Percentiles rank a stretch among this genome's conserved stretches.
phyloP scores from a whole-genome alignment of 2,329 filamentous ascomycete genomes.

The Pseudopyricularia cyperi region DNA sequence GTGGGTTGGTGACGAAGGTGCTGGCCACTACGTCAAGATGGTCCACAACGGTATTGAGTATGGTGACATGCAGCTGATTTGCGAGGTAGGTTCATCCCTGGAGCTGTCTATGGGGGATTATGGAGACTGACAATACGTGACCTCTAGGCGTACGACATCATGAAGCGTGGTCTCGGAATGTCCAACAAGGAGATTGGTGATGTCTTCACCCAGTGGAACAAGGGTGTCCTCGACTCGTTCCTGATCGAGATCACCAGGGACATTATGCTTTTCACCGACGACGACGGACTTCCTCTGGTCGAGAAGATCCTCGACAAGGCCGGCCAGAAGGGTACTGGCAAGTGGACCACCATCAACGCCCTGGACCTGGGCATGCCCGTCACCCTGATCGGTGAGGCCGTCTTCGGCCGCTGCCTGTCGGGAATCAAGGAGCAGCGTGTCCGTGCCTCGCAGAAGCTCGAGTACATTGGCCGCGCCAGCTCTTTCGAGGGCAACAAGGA shows the following conservation, averaged over 20 bases:
- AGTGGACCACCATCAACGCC: constrained; percentile 99
- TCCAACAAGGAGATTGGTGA: constrained; percentile 91
- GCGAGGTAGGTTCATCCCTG: constrained; percentile 56
- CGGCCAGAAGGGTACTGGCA: constrained; percentile 98
- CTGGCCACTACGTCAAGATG: constrained; percentile 99
- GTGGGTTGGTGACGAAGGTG: constrained; percentile 99
- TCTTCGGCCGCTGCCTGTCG: constrained; percentile 88
- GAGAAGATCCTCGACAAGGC: constrained; percentile 99
- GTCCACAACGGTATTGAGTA: constrained; percentile 99
- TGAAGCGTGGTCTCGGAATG: constrained; percentile 94
- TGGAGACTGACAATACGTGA: constrained; percentile 1
- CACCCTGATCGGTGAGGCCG: constrained; percentile 92
- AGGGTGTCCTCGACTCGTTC: constrained; percentile 96
- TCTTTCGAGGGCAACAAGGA: constrained; percentile 83
- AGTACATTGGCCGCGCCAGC: constrained; percentile 58
- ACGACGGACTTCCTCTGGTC: constrained; percentile 77
- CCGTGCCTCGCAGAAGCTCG: constrained; percentile 66
- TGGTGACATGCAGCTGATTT: constrained; percentile 99
- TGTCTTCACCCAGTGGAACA: constrained; percentile 93
- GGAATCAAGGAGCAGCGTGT: constrained; percentile 87
- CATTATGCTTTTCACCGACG: constrained; percentile 97
- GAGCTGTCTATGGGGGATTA: not conserved
- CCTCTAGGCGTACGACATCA: constrained; percentile 87
- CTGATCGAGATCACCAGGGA: constrained; percentile 98
- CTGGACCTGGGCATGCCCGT: constrained; percentile 98